These are phyloP conservation scores for Dispira parvispora DNA, from an alignment of 192 early-diverging fungal species.

Conservation along the genomic window DNA sequence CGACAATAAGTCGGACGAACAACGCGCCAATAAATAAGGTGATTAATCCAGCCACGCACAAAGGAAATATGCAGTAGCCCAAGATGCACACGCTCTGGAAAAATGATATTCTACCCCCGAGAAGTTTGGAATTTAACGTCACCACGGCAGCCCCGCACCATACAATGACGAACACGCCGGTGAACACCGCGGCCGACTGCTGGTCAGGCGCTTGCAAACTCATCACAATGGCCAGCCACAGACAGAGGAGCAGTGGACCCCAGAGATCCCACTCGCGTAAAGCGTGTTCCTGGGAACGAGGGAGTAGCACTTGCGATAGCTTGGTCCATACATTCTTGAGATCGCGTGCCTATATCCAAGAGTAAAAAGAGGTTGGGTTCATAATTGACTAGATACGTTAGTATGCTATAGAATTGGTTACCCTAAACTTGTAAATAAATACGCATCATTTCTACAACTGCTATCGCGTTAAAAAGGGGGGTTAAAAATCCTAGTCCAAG, in stretches of 20 bases:
- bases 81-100: constrained; percentile 93
- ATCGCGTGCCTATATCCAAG: constrained; percentile 11
- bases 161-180: constrained; percentile 84
- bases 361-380: neutral
- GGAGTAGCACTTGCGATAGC: constrained; percentile 22
- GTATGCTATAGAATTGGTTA: constrained; percentile 45
- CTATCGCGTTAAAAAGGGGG: neutral
- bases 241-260: constrained; percentile 90
- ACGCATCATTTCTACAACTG: no score
- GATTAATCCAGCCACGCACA: constrained; percentile 64
- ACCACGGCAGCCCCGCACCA: constrained; percentile 90
- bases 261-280: constrained; percentile 70
- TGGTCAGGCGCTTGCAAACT: constrained; percentile 52
- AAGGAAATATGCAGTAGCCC: constrained; percentile 92
- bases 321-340: constrained; percentile 23
- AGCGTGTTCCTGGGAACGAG: constrained; percentile 23
- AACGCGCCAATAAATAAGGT: constrained; percentile 45
- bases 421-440: constrained; percentile 22
- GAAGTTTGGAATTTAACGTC: constrained; percentile 87
- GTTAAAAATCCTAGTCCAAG: neutral
- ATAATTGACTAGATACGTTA: constrained; percentile 37
- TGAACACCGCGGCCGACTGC: constrained; percentile 77
- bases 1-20: constrained; percentile 55
- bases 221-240: constrained; percentile 73
- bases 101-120: constrained; percentile 88